Evolutionary conservation across 225 moss, liverwort and hornwort species (phyloP), one percentile per base, ranked within the genome.

Genomic region (Antitrichia curtipendula): DNA sequence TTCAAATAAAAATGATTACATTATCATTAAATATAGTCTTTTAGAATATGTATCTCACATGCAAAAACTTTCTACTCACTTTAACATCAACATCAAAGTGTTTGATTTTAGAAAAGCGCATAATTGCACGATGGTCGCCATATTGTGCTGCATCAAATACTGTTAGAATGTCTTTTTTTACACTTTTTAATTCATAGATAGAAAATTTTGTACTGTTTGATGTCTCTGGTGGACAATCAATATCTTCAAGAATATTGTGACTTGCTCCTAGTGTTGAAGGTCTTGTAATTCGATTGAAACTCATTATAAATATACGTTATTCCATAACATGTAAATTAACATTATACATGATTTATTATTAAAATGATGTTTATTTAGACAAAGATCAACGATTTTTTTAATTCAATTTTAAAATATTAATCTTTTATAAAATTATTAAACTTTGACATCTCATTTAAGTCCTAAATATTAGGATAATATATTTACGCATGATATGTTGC

Each of bases 61-160:
- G 16, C 2, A 60, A 50, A 1, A 1, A 28, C 9, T 7, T 5
- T 79, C 36, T 5, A 36, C 34, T 89, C 45, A 91, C 95, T 90
- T 93, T 95, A 47, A 95, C 93, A 94, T 98, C 98, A 24, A 97
- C 88, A 89, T 97, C 95, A 85, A 98, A 98, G 47, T 96, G 93
- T 80, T 97, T 98, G 43, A 56, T 61, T 90, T 97, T 98, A 7
- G 98, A 98, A 82, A 92, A 97, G 41, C 95, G 95, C 90, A 95
- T 95, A 32, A 98, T 93, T 34, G 98, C 95, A 16, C 90, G 91
- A 85, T 86, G 52, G 28, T 98, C 98, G 9, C 98, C 98, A 85
- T 96, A 92, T 81, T 98, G 97, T 8, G 98, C 96, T 10, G 98
- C 98, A 89, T 98, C 98, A 82, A 98, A 98, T 59, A 92, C 64